Percentiles rank a stretch among this genome's conserved stretches.
Evolutionary conservation across 2,329 filamentous ascomycete genomes (phyloP).

Genomic region (Plectosphaerella sp.): DNA sequence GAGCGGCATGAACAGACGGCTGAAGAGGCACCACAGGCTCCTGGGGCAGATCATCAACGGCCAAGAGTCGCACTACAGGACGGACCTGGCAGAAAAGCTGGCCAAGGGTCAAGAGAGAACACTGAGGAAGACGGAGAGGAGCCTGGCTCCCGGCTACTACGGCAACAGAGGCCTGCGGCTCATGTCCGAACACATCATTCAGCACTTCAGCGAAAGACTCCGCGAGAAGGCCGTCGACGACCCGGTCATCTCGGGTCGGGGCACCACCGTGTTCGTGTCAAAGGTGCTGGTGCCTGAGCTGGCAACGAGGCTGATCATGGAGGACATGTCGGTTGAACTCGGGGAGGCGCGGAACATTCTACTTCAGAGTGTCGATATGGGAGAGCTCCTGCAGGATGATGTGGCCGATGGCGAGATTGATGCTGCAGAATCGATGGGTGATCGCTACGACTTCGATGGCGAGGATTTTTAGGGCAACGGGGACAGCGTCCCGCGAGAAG

Average conservation of each 20-base stretch:
- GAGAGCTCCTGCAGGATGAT: constrained; percentile 64
- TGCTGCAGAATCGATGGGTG: no score
- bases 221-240: constrained; percentile 61
- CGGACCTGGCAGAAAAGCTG: constrained; percentile 49
- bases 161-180: constrained; percentile 66
- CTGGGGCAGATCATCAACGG: constrained; percentile 58
- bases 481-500: no score
- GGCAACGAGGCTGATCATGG: constrained; percentile 48
- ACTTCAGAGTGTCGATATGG: constrained; percentile 62
- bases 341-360: constrained; percentile 51
- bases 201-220: constrained; percentile 53
- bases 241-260: constrained; percentile 59
- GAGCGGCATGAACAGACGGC: constrained; percentile 53
- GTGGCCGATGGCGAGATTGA: constrained; percentile 26
- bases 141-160: constrained; percentile 75
- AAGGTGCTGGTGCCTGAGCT: constrained; percentile 73
- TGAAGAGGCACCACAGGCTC: constrained; percentile 48
- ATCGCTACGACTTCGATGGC: no score
- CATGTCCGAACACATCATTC: constrained; percentile 68
- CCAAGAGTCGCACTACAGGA: constrained; percentile 56
- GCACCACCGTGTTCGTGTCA: constrained; percentile 66
- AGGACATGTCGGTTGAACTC: constrained; percentile 45
- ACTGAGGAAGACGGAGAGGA: constrained; percentile 52
- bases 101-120: constrained; percentile 55
- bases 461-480: no score